These are phyloP conservation scores for Colletotrichum godetiae DNA, from an alignment of 2,329 filamentous ascomycete genomes.

Conservation along the genomic window DNA sequence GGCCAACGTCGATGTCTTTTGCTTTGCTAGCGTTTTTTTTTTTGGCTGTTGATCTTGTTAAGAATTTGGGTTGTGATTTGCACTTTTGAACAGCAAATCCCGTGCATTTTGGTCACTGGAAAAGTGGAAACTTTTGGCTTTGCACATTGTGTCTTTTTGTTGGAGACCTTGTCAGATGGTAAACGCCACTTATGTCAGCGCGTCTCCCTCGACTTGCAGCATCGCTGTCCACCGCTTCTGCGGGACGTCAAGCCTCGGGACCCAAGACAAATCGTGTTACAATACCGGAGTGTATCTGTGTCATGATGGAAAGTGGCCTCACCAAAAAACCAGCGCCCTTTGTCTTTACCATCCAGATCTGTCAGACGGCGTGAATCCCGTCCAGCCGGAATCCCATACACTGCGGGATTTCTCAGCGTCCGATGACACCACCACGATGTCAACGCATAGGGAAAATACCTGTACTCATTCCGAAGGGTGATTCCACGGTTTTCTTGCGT, in stretches of 20 bases:
- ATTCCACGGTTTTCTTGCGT: no score
- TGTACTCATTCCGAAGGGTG: no score
- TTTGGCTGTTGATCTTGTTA: neutral
- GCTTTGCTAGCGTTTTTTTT: neutral
- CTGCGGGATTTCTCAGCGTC: neutral
- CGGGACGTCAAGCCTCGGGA: neutral
- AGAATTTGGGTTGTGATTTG: neutral
- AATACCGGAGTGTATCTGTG: neutral
- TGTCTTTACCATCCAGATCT: neutral
- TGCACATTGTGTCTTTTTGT: neutral
- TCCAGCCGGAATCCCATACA: neutral
- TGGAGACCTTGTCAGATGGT: no score
- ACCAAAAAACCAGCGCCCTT: neutral
- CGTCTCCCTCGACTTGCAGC: neutral
- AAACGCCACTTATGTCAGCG: neutral
- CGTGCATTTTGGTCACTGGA: neutral
- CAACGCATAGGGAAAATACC: neutral
- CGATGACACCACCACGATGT: neutral
- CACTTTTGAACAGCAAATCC: neutral
- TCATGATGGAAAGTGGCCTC: neutral
- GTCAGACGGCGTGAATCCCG: neutral
- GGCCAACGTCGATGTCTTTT: slow-evolving; percentile 9
- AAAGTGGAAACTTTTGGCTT: neutral
- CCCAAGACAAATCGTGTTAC: neutral
- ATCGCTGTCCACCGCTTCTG: neutral